Evolutionary conservation across 345 rosid species (phyloP), one percentile per base, ranked within the genome.

Genomic region (Populus simonii): DNA sequence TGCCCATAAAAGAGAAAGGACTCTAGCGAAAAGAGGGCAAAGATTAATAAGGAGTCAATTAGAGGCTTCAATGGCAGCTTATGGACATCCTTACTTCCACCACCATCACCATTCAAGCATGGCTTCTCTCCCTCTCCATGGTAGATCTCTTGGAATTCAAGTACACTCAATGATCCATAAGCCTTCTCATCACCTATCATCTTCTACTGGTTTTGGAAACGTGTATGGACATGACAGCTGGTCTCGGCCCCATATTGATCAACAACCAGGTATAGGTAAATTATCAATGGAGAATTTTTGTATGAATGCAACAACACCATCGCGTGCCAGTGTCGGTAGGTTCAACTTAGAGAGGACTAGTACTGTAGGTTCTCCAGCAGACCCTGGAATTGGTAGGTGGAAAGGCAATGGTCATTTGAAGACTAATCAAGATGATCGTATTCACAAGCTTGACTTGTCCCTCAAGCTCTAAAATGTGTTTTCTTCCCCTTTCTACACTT

Each of bases 151-250:
- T 31, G 94, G 92, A 67, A 84, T 92, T 76, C 91, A 89, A 79
- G 88, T 79, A 0, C 96, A 92, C 74, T 89, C 96, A 9, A 78
- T 86, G 88, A 85, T 87, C 74, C 93, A 88, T 68, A 89, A 89
- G 82, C 87, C 83, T 62, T 79, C 69, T 74, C 83, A 78, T 74
- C 83, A 78, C 43, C 16, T 67, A 43, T 74, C 78, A 29, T 76
- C 89, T 49, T 81, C 86, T 55, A 71, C 81, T 36, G 88, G 81
- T 31, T 86, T 76, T 53, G 77, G 83, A 6, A 72, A 38, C 38
- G 18, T 31, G 31, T 81, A 72, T 63, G 89, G 86, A 3, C 87
- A 84, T 53, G 85, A 80, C 59, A 78, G 79, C 74, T 86, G 89
- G 88, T 82, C 91, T 68, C 87, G 91, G 82, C 79, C 78, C 11